These are phyloP conservation scores for Xylariomycetidae sp. DNA, from an alignment of 2,329 filamentous ascomycete species.

Conservation along the genomic window DNA sequence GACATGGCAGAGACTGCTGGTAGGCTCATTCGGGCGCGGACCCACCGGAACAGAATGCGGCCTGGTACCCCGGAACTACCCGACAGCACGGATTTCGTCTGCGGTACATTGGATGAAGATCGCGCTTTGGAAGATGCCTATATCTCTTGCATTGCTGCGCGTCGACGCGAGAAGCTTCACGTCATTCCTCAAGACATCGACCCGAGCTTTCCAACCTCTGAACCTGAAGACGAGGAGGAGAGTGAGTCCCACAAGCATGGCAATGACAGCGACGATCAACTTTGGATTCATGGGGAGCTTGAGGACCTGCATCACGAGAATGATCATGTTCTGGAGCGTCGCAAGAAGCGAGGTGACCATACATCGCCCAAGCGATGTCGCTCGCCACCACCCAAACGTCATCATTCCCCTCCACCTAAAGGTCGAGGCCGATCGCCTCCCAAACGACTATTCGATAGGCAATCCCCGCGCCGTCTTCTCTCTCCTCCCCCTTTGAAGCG, in stretches of 20 bases:
- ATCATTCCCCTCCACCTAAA: conserved; percentile 48
- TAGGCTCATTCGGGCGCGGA: conserved; percentile 27
- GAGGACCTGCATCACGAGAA: conserved; percentile 60
- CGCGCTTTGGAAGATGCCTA: conserved; percentile 92
- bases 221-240: conserved; percentile 81
- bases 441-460: conserved; percentile 56
- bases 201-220: conserved; percentile 92
- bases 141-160: conserved; percentile 75
- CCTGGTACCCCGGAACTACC: conserved; percentile 76
- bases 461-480: conserved; percentile 65
- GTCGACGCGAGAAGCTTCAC: conserved; percentile 75
- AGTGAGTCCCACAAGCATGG: conserved; percentile 58
- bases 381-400: conserved; percentile 46
- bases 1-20: conserved; percentile 28
- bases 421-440: conserved; percentile 50
- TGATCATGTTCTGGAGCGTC: conserved; percentile 40
- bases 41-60: conserved; percentile 51
- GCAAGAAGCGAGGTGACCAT: conserved; percentile 44
- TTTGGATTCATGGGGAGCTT: conserved; percentile 69
- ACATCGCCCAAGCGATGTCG: conserved; percentile 59
- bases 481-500: conserved; percentile 63
- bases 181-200: conserved; percentile 94
- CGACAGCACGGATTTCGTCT: conserved; percentile 98
- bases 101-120: conserved; percentile 93
- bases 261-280: conserved; percentile 61